Conservation (phyloP, 805 yeast genomes). For the Grigorovia yakushimaensis region DNA sequence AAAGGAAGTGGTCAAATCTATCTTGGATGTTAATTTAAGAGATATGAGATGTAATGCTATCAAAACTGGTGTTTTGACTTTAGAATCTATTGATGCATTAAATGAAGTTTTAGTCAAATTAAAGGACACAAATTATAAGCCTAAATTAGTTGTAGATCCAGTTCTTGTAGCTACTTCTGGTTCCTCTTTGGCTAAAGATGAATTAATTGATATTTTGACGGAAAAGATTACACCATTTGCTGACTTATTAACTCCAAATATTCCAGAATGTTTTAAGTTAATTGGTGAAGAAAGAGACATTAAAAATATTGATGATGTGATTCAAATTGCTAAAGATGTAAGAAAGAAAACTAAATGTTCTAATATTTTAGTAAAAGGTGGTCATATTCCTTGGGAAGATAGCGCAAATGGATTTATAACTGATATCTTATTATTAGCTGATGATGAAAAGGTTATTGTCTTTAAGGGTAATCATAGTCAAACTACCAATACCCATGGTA, state of each 20-base stretch:
- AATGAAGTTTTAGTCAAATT: conserved; percentile 27
- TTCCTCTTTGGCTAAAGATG: conserved; percentile 38
- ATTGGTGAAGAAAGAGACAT: conserved; percentile 24
- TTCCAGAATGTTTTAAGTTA: conserved; percentile 48
- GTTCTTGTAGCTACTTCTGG: conserved; percentile 83
- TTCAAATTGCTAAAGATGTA: conserved; percentile 32
- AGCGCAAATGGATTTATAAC: conserved; percentile 29
- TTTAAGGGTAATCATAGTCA: conserved; percentile 38
- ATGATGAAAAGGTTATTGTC: conserved; percentile 29
- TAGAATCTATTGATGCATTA: conserved; percentile 43
- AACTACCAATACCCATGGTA: conserved; percentile 67
- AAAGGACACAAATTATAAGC: conserved; percentile 22
- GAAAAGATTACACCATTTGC: conserved; percentile 44
- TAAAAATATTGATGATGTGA: conserved; percentile 33
- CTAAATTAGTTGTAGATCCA: conserved; percentile 61
- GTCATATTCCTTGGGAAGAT: conserved; percentile 48
- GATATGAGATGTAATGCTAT: conserved; percentile 59
- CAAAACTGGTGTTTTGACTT: conserved; percentile 71
- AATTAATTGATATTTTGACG: conserved; percentile 32
- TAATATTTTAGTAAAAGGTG: conserved; percentile 68
- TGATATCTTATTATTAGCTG: conserved; percentile 45
- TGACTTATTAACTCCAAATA: conserved; percentile 64
- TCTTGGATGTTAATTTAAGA: conserved; percentile 43
- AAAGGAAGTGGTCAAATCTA: conserved; percentile 34
- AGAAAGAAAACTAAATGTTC: conserved; percentile 33